These are phyloP conservation scores for Rostrohypoxylon terebratum DNA, from an alignment of 495 filamentous ascomycete species.

Conservation along the genomic window DNA sequence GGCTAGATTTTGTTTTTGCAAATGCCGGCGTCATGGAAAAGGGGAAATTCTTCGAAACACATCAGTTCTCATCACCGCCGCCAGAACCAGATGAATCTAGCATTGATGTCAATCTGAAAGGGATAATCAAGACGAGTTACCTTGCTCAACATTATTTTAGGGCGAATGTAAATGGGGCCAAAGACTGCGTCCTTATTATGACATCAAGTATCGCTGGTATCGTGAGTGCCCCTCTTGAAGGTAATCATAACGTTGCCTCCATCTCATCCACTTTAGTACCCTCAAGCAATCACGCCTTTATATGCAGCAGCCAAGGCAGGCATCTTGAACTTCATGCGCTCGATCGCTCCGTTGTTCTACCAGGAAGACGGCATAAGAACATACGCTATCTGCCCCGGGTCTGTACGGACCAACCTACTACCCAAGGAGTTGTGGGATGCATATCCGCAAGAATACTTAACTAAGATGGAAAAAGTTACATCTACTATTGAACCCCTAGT, in stretches of 20 bases:
- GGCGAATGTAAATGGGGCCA: constrained; percentile 34
- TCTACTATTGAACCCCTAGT: constrained; percentile 33
- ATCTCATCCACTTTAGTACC: constrained; percentile 43
- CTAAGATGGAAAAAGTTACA: constrained; percentile 33
- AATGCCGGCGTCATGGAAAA: constrained; percentile 59
- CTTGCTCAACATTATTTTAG: constrained; percentile 58
- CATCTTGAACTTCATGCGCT: constrained; percentile 57
- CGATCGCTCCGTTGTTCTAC: constrained; percentile 48
- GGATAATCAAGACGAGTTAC: constrained; percentile 54
- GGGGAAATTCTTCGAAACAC: constrained; percentile 45
- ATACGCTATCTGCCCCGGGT: constrained; percentile 45
- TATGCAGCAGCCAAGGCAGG: constrained; percentile 58
- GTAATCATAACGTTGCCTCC: neutral
- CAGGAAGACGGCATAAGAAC: constrained; percentile 40
- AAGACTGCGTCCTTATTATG: constrained; percentile 54
- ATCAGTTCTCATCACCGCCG: constrained; percentile 42
- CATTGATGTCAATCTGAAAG: constrained; percentile 56
- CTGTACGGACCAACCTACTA: constrained; percentile 41
- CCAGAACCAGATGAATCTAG: constrained; percentile 52
- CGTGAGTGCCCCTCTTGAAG: constrained; percentile 20
- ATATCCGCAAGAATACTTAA: constrained; percentile 43
- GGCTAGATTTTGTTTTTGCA: constrained; percentile 58
- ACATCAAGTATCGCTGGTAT: constrained; percentile 58
- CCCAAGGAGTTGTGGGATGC: constrained; percentile 41
- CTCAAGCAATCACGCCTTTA: constrained; percentile 56